Evolutionary conservation across 2,329 filamentous ascomycete genomes (phyloP), one percentile per base, ranked within the genome.

Genomic region (Phymatotrichopsis omnivora): DNA sequence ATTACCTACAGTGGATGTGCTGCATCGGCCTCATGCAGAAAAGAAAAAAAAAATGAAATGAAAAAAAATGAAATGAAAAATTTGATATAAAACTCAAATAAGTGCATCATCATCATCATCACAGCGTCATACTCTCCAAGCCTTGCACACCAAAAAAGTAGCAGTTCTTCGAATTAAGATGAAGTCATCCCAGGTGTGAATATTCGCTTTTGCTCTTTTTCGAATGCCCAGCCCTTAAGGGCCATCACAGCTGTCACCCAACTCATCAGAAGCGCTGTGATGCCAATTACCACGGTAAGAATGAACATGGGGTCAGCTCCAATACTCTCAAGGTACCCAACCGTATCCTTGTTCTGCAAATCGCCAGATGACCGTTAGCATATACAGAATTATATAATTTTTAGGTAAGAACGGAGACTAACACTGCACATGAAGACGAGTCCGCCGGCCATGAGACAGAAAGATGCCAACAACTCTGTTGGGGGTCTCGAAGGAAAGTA

Each of bases 381-480:
- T 24, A 28, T 16, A 29, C 3, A 7, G 28, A n/a, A 27, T 39
- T 24, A 24, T 29, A 17, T 20, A 7, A 4, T 23, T 10, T 11
- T 19, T 8, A 23, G 3, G 10, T 6, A 12, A 1, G 35, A 8
- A 20, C 30, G 23, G 42, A 30, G 11, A 75, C 79, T 70, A 68
- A 82, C 80, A 62, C 85, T 93, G 50, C 83, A 73, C 83, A 95
- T 94, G 65, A 96, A 95, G 43, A 95, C 79, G 34, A 93, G 69
- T 5, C 91, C 89, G 20, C 91, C 89, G 1, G 83, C 72, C 52
- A 93, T 84, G 48, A 96, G 70, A 30, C 86, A 91, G 61, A 96
- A 96, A 0, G 85, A 71, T 0, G 82, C 73, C 40, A 96, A 68
- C n/a, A 95, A 71, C 68, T 96, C 89, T 0, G 85, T 91, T 0